Conservation (phyloP, 106 monocot genomes). For the Chionographis japonica region DNA sequence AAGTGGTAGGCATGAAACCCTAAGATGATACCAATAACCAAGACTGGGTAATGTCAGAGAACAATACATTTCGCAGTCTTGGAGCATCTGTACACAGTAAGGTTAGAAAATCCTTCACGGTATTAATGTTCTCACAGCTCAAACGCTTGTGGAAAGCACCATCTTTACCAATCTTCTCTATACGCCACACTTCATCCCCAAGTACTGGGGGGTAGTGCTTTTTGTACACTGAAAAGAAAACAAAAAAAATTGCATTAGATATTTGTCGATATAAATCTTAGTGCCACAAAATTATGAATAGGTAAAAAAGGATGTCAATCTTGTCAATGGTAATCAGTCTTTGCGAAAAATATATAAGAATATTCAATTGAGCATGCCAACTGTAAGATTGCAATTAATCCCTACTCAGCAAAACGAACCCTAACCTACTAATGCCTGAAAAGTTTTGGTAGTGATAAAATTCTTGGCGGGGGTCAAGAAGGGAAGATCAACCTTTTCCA, state of each 20-base stretch:
- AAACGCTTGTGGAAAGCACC: conserved; percentile 96
- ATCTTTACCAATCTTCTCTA: conserved; percentile 98
- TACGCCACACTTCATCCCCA: conserved; percentile 85
- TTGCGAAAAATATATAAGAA: no score
- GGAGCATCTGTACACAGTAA: conserved; percentile 49
- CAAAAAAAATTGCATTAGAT: neutral
- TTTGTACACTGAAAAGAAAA: conserved; percentile 81
- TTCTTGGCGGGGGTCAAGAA: no score
- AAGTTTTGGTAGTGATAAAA: no score
- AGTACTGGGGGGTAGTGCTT: conserved; percentile 85
- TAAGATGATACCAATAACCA: neutral
- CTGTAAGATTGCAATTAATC: no score
- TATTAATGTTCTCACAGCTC: conserved; percentile 58
- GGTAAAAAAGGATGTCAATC: no score
- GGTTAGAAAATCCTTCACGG: conserved; percentile 87
- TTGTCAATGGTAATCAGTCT: no score
- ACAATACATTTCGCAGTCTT: conserved; percentile 71
- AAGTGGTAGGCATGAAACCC: no score
- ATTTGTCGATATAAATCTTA: neutral
- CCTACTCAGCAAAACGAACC: no score
- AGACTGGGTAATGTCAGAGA: neutral
- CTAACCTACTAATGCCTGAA: no score
- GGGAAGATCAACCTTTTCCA: no score
- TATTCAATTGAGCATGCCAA: no score
- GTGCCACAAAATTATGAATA: no score